These are phyloP conservation scores for Eucalyptus erythrocorys DNA, from an alignment of 345 rosid species.

Conservation along the genomic window DNA sequence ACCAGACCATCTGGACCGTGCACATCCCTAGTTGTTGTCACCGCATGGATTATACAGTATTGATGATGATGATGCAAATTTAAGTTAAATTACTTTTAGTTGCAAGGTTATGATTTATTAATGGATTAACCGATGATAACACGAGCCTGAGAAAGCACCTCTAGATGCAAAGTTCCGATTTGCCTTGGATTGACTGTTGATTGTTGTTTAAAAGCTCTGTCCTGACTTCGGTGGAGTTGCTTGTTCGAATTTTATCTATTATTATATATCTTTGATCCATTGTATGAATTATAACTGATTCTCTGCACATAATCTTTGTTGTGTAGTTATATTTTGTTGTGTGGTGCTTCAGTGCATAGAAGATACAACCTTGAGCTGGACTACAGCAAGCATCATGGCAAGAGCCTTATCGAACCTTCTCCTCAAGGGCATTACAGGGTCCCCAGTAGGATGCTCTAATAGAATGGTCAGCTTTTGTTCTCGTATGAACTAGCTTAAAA, in stretches of 20 bases:
- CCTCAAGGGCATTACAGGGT: constrained; percentile 27
- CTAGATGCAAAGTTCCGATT: not conserved
- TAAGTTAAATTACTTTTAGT: not conserved
- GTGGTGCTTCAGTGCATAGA: not conserved
- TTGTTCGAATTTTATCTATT: not conserved
- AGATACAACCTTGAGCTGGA: not conserved
- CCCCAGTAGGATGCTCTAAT: not conserved
- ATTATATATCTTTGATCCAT: not conserved
- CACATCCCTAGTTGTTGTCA: not conserved
- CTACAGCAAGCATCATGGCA: constrained; percentile 25
- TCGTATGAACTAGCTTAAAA: not conserved
- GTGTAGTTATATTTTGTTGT: not conserved
- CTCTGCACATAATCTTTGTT: not conserved
- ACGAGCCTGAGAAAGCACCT: not conserved
- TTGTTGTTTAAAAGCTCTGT: not conserved
- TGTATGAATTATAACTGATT: not conserved
- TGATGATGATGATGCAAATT: not conserved
- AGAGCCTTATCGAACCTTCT: constrained; percentile 46
- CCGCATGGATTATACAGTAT: not conserved
- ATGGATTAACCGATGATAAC: not conserved
- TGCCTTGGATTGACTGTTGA: not conserved
- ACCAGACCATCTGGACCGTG: not conserved
- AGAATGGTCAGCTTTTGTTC: not conserved
- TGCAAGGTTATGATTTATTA: not conserved
- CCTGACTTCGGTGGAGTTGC: not conserved